Evolutionary conservation across 2,329 filamentous ascomycete species (phyloP), one percentile per base, ranked within the genome.

Genomic region (Fusarium avenaceum): DNA sequence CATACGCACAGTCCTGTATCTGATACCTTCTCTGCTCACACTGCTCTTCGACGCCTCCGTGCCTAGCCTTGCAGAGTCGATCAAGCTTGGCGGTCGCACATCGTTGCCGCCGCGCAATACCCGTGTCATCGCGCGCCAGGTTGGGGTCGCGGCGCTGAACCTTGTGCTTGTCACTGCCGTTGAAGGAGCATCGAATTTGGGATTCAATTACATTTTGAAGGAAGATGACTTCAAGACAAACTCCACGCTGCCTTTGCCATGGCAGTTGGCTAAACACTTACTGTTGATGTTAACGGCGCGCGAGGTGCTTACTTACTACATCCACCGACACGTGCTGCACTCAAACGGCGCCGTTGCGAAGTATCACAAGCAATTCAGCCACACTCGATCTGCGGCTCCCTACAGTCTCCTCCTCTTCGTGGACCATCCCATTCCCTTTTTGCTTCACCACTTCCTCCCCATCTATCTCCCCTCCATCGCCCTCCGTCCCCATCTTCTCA

Each of bases 261-360:
- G 84, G 83, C 82, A 84, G 50, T 79, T 87, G 57, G 74, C 82
- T 50, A 86, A 85, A 69, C 84, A 87, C 64, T 73, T 84, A 45
- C 65, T 75, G 51, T 57, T 81, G 14, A 77, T 87, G 17, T 77
- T 84, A 58, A 69, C 79, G 26, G 76, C 78, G 14, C 82, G 85
- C 53, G 84, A 92, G 81, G 73, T 88, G 8, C 75, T 94, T 13
- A 87, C 89, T 58, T 97, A 96, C 77, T 85, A 88, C 71, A 84
- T 93, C 69, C 93, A 97, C 79, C 89, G 91, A 51, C 86, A 86
- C 74, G 61, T 90, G 26, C 84, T 97, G 10, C 93, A 97, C 79
- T 76, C 76, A 43, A 76, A 67, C 24, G 54, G 74, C 7, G 56
- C 72, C 4, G 61, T 86, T 24, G 80, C 82, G 9, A 76, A 69